phyloP scores from a whole-genome alignment of 805 yeast genomes.

The Metschnikowia gelsemii region DNA sequence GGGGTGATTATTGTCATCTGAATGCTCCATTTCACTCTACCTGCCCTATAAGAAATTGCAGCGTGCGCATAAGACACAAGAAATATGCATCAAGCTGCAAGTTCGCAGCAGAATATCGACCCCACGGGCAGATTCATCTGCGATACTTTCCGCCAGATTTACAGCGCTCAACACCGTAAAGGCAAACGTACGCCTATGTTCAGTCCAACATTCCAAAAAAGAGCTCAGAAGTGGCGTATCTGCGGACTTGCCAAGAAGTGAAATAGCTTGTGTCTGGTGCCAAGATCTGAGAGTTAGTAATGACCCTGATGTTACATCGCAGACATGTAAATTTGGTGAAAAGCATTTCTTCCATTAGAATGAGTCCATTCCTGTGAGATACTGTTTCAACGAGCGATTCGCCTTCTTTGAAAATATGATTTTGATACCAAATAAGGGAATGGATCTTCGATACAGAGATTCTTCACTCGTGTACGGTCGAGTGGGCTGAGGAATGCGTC shows the following conservation, averaged over 20 bases:
- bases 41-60: slow-evolving; percentile 5
- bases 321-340: no score
- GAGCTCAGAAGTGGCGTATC: not conserved
- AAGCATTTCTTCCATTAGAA: no score
- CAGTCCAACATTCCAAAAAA: not conserved
- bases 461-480: no score
- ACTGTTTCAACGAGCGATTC: no score
- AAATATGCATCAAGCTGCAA: slow-evolving; percentile 4
- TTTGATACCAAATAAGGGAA: no score
- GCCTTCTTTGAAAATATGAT: no score
- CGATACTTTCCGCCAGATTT: not conserved
- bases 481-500: no score
- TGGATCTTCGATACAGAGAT: no score
- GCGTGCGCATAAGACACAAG: slow-evolving; percentile 2
- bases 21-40: slow-evolving; percentile 3
- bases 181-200: not conserved
- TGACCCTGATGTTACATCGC: no score
- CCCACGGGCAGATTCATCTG: slow-evolving; percentile 5
- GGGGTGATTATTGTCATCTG: not conserved
- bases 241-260: not conserved
- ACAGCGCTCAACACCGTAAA: slow-evolving; percentile 8
- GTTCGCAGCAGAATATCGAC: not conserved
- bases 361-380: no score
- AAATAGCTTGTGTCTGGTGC: not conserved
- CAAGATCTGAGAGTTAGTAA: not conserved